Evolutionary conservation across 179 eudicot species (phyloP).

Genomic region (Corrigiola litoralis): DNA sequence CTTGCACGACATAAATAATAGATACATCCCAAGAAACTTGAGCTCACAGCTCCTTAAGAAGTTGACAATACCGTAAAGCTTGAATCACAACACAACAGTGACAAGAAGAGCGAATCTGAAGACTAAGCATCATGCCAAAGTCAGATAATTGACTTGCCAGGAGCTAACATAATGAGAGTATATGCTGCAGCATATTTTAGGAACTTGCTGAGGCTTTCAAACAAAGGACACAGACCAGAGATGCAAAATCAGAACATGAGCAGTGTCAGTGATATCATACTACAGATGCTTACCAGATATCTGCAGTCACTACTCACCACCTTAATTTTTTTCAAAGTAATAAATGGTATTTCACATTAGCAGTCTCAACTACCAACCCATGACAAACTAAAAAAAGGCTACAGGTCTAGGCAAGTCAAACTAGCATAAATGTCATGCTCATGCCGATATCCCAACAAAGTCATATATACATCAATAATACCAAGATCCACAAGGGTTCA

Average conservation of each 20-base stretch:
- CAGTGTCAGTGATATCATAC: neutral
- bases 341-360: neutral
- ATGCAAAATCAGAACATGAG: neutral
- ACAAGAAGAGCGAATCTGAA: neutral
- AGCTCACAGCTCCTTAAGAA: neutral
- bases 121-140: neutral
- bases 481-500: no score
- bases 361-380: neutral
- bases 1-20: neutral
- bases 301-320: neutral
- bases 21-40: neutral
- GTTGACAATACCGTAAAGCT: neutral
- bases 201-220: neutral
- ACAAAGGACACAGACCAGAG: neutral
- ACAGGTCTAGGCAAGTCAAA: neutral
- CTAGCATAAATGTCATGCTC: neutral
- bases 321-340: no score
- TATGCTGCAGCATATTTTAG: neutral
- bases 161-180: neutral
- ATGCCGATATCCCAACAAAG: neutral
- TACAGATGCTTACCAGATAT: neutral
- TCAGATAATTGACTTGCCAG: neutral
- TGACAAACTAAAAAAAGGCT: neutral
- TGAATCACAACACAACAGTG: neutral
- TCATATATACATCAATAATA: neutral